A percentile compares a stretch with the other conserved stretches of the same genome.
phyloP scores from a whole-genome alignment of 2,329 filamentous ascomycete genomes.

The Apiospora hydei region DNA sequence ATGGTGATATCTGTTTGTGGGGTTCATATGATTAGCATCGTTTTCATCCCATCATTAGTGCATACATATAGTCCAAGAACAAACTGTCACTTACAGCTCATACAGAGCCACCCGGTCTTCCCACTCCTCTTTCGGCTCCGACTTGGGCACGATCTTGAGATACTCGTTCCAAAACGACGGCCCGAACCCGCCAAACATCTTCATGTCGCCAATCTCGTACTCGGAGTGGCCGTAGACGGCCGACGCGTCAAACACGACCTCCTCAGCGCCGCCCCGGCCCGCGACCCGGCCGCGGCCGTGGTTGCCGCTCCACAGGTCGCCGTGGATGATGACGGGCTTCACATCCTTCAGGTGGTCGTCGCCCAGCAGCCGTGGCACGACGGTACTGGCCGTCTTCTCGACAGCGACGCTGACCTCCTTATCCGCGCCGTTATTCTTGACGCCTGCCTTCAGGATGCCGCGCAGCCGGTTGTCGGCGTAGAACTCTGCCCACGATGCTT shows the following conservation, averaged over 20 bases:
- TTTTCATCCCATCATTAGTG: not conserved
- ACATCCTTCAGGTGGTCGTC: conserved; percentile 70
- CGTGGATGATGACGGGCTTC: conserved; percentile 83
- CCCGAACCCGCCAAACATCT: conserved; percentile 93
- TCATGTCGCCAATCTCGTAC: conserved; percentile 93
- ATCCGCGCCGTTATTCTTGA: conserved; percentile 70
- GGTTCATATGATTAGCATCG: not conserved
- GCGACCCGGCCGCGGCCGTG: conserved; percentile 70
- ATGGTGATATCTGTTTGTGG: conserved; percentile 75
- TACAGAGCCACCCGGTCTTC: conserved; percentile 84
- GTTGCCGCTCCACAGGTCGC: conserved; percentile 95
- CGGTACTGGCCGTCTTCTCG: conserved; percentile 65
- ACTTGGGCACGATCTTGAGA: conserved; percentile 75
- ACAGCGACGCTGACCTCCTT: conserved; percentile 67
- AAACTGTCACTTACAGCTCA: conserved; percentile 69
- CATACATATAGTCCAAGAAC: conserved; percentile 11
- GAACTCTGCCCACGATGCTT: conserved; percentile 81
- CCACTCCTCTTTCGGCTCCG: conserved; percentile 82
- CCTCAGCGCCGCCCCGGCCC: conserved; percentile 61
- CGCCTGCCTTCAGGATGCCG: conserved; percentile 65
- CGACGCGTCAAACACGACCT: conserved; percentile 84
- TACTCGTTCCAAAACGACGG: conserved; percentile 78
- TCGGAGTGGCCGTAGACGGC: conserved; percentile 86
- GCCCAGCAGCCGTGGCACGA: conserved; percentile 80
- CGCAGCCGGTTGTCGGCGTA: conserved; percentile 79